Evolutionary conservation across 805 yeast genomes (phyloP).

Genomic region (Wickerhamiella cacticola): DNA sequence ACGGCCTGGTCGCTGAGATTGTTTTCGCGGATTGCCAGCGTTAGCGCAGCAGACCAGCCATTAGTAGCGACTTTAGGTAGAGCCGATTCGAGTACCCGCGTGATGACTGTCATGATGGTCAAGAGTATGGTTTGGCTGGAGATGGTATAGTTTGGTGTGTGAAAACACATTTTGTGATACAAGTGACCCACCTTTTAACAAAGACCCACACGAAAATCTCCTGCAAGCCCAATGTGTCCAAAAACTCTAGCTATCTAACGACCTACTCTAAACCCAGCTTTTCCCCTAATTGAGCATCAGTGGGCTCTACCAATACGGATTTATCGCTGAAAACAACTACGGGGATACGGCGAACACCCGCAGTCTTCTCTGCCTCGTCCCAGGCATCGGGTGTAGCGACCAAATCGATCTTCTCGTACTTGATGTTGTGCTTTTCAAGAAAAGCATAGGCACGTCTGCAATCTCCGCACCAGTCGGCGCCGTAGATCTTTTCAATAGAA

Average conservation of each 20-base stretch:
- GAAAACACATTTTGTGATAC: too few relatives aligned
- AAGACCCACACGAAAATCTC: too few relatives aligned
- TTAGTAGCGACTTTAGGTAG: conserved; percentile 35
- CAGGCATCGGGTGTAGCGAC: conserved; percentile 19
- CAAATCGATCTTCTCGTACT: conserved; percentile 20
- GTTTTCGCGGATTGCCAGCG: conserved; percentile 37
- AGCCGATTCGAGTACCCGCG: conserved; percentile 32
- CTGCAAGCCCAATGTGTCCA: too few relatives aligned
- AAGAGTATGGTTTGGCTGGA: too few relatives aligned
- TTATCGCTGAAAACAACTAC: conserved; percentile 20
- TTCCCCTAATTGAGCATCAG: conserved; percentile 17
- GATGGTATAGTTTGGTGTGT: too few relatives aligned
- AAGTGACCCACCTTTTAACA: too few relatives aligned
- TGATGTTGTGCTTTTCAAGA: conserved; percentile 13
- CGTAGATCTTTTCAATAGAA: conserved; percentile 11
- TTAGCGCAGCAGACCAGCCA: conserved; percentile 44
- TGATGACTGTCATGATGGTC: conserved; percentile 16
- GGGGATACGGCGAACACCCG: conserved; percentile 19
- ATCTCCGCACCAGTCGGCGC: conserved; percentile 25
- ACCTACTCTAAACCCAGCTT: conserved; percentile 13
- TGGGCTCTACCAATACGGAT: conserved; percentile 20
- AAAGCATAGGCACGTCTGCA: conserved; percentile 19
- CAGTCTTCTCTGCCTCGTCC: conserved; percentile 15
- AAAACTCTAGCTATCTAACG: too few relatives aligned
- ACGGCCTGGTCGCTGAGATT: conserved; percentile 42